Evolutionary conservation across 192 early-diverging fungal genomes (phyloP).

Genomic region (Coemansia sp.): DNA sequence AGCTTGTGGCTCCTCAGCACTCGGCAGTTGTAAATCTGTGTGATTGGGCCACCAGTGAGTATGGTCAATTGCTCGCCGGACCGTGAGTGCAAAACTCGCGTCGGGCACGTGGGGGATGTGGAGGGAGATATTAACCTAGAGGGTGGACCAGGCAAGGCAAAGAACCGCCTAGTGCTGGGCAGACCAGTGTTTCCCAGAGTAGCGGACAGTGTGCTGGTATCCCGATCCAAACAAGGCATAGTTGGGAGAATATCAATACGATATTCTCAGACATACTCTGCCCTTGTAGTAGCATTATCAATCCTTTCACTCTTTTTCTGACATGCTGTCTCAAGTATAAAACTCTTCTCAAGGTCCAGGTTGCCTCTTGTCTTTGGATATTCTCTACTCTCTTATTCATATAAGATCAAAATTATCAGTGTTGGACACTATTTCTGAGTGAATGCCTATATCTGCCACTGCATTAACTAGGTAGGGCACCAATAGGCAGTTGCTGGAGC

Average conservation of each 20-base stretch:
- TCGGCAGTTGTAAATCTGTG: slow-evolving; percentile 73
- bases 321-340: too few relatives aligned
- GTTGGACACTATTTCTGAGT: too few relatives aligned
- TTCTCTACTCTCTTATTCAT: too few relatives aligned
- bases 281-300: too few relatives aligned
- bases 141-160: slow-evolving; percentile 28
- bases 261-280: too few relatives aligned
- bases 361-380: too few relatives aligned
- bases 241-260: not conserved
- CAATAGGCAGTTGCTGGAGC: too few relatives aligned
- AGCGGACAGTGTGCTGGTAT: not conserved
- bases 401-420: too few relatives aligned
- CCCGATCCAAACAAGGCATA: not conserved
- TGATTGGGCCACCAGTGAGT: slow-evolving; percentile 39
- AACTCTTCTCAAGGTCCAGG: too few relatives aligned
- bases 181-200: slow-evolving; percentile 4
- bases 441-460: too few relatives aligned
- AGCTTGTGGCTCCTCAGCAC: slow-evolving; percentile 69
- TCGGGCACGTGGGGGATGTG: slow-evolving; percentile 1
- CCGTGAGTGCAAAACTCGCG: not conserved
- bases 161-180: slow-evolving; percentile 16
- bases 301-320: too few relatives aligned
- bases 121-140: slow-evolving; percentile 24
- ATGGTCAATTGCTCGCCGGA: slow-evolving; percentile 15
- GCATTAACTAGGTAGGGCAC: too few relatives aligned